Evolutionary conservation across 768 basidiomycete species (phyloP).

Genomic region (Lactarius tabidus): DNA sequence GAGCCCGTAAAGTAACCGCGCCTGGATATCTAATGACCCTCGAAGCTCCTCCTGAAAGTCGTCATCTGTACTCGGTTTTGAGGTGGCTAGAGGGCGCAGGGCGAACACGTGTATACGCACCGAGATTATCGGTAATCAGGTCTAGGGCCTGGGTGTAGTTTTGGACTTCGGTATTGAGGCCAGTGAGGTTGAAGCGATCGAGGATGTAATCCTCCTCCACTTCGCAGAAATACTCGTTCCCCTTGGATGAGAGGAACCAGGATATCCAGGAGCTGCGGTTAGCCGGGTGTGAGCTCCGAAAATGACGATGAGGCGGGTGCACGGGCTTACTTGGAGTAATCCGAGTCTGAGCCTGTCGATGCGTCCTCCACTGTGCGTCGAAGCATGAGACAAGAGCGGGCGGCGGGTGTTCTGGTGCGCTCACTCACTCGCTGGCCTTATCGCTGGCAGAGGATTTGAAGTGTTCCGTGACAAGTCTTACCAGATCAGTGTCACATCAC

Average conservation of each 20-base stretch:
- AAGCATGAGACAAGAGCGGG: conserved; percentile 30
- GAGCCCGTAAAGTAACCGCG: conserved; percentile 88
- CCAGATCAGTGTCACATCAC: not conserved
- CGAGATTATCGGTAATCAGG: conserved; percentile 92
- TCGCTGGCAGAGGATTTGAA: not conserved
- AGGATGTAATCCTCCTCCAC: conserved; percentile 99
- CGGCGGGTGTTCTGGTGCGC: not conserved
- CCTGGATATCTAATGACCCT: conserved; percentile 89
- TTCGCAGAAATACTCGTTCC: conserved; percentile 99
- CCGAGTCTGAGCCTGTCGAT: conserved; percentile 92
- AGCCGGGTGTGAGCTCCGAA: conserved; percentile 17
- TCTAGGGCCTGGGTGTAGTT: conserved; percentile 94
- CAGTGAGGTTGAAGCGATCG: conserved; percentile 97
- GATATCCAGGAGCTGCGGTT: conserved; percentile 76
- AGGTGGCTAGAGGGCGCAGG: not conserved
- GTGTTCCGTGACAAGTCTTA: not conserved
- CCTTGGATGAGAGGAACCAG: conserved; percentile 95
- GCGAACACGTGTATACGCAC: conserved; percentile 42
- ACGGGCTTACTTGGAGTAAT: conserved; percentile 82
- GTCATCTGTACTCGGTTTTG: conserved; percentile 56
- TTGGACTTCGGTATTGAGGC: conserved; percentile 91
- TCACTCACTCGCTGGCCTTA: conserved; percentile 15
- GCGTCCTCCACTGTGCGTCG: conserved; percentile 68
- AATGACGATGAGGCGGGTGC: not conserved
- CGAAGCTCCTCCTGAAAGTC: conserved; percentile 92